phyloP scores from a whole-genome alignment of 495 filamentous ascomycete species.

The Daldinia caldariorum region DNA sequence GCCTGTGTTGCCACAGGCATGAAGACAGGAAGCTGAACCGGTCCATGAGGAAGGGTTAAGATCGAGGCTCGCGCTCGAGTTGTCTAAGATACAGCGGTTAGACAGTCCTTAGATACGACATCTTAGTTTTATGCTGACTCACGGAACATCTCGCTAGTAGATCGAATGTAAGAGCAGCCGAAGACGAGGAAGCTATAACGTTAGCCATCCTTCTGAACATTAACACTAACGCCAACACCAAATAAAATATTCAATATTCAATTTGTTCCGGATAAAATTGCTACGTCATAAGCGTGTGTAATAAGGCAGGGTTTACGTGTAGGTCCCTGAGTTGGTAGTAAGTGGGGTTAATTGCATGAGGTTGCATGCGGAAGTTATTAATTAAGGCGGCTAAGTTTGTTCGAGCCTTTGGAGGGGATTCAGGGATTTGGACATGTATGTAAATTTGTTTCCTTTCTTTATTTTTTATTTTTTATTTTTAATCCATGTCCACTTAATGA shows the following conservation, averaged over 20 bases:
- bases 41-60: slow-evolving; percentile 89
- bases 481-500: slow-evolving; percentile 13
- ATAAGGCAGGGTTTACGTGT: slow-evolving; percentile 16
- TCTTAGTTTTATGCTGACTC: slow-evolving; percentile 44
- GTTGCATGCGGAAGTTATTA: slow-evolving; percentile 31
- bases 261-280: slow-evolving; percentile 11
- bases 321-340: slow-evolving; percentile 15
- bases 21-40: slow-evolving; percentile 89
- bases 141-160: slow-evolving; percentile 86
- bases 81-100: slow-evolving; percentile 64
- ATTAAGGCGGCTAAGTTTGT: slow-evolving; percentile 17
- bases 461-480: slow-evolving; percentile 13
- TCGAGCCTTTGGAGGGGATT: slow-evolving; percentile 1
- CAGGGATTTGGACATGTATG: slow-evolving; percentile 11
- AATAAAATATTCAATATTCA: slow-evolving; percentile 12
- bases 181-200: slow-evolving; percentile 54
- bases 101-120: not conserved
- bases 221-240: slow-evolving; percentile 37
- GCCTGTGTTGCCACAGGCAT: slow-evolving; percentile 99
- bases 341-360: slow-evolving; percentile 35
- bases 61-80: slow-evolving; percentile 95
- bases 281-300: slow-evolving; percentile 38
- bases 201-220: slow-evolving; percentile 58
- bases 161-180: slow-evolving; percentile 79
- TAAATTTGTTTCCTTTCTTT: slow-evolving; percentile 5